Base-by-base conservation (phyloP, 2,329 filamentous ascomycete species). In the Paramyrothecium sp. region DNA sequence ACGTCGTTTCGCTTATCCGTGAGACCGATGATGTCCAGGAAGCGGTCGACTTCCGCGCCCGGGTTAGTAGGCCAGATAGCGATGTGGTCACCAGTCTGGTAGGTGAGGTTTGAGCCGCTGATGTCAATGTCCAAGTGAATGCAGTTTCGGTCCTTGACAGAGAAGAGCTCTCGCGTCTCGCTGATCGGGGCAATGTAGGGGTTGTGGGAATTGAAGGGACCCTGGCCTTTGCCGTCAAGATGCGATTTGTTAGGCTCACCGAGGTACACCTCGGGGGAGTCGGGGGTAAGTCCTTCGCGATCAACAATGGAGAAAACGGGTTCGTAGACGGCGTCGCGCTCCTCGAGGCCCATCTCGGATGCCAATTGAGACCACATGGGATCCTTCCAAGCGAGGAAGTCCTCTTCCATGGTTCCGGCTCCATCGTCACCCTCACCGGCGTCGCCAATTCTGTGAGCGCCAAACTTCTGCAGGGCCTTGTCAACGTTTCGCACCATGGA, bases 341-440 rank as follows among this genome's bases (percentile, higher is more conserved):
- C 95, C 75, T 98, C 90, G 56, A 99, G 80, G 55, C 86, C 86
- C 89, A 99, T 91, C 70, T 91, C 87, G 63, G 91, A 85, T 22
- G 89, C 82, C 54, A 99, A 81, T 59, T 90, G 90, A 67, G 84
- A 81, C 95, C 96, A 99, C 95, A 99, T 99, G 60, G 93, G 93
- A 69, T 99, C 95, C 79, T 99, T 99, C 95, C 95, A 99, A 63
- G 94, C 91, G 68, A 99, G 79, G 75, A 98, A 99, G 70, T 99
- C 96, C 78, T 99, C 96, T 78, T 99, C 95, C 96, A 99, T 99
- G 57, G 95, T 99, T 60, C 96, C 95, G 63, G 95, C 93, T 62
- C 96, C 95, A 72, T 99, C 95, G 68, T 99, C 95, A 69, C 95
- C 95, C 79, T 98, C 94, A 66, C 96, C 95, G 56, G 93, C 92